Percentiles rank a stretch among this genome's conserved stretches.
These are phyloP conservation scores for Brassica rapa DNA, from an alignment of 345 rosid species.

Conservation along the genomic window DNA sequence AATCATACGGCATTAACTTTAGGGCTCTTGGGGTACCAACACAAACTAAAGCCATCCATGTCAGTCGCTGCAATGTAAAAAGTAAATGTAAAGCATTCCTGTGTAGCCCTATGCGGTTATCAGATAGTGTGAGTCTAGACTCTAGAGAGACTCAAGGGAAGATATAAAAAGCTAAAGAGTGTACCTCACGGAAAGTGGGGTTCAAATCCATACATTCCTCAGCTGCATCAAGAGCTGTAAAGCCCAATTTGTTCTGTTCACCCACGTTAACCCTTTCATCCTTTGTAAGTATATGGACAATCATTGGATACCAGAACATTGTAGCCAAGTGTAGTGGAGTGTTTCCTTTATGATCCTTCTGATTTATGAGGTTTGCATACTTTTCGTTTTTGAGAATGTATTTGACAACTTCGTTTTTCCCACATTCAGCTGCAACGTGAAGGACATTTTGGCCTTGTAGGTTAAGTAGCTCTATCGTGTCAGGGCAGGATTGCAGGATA, in stretches of 20 bases:
- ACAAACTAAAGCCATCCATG: slow-evolving; percentile 1
- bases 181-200: slow-evolving; percentile 1
- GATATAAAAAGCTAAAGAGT: not conserved
- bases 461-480: not conserved
- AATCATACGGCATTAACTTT: not conserved
- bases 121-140: too few relatives aligned
- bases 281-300: not conserved
- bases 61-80: not conserved
- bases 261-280: not conserved
- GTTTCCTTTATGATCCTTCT: not conserved
- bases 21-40: not conserved
- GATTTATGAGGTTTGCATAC: not conserved
- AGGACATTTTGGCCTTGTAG: not conserved
- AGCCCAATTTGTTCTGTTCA: not conserved
- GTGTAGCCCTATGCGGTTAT: not conserved
- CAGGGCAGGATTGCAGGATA: not conserved
- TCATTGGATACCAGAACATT: not conserved
- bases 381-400: not conserved
- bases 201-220: not conserved
- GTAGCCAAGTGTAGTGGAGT: slow-evolving; percentile 3
- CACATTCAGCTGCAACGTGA: not conserved
- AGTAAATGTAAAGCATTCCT: not conserved
- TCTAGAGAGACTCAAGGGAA: not conserved
- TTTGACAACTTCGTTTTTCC: not conserved
- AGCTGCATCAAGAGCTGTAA: slow-evolving; percentile 2